Conservation (phyloP, 75 land plant genomes). For the Pseudotsuga menziesii region DNA sequence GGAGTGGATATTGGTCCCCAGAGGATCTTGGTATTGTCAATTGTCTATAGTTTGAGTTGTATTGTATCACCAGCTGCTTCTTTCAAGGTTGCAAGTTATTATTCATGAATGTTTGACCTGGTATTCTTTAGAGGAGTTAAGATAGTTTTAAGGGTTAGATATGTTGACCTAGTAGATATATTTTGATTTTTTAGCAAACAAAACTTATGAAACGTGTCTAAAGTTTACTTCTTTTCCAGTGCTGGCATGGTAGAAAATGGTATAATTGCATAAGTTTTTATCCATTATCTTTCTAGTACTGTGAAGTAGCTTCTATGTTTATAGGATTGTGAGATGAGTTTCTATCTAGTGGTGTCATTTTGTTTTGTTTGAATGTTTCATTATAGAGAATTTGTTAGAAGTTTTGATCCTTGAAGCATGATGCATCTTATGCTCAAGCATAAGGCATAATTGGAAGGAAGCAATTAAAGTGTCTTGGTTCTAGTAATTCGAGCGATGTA, state of each 20-base stretch:
- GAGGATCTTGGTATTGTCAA: background rate
- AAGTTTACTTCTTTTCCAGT: background rate
- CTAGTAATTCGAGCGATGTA: background rate
- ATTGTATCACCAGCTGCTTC: too few relatives aligned
- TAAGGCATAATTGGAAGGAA: background rate
- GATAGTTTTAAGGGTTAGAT: background rate
- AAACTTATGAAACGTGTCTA: background rate
- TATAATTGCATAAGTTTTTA: constrained; percentile 5
- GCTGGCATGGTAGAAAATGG: background rate
- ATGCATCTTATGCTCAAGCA: background rate
- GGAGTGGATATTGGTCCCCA: background rate
- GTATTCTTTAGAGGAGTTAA: constrained; percentile 6
- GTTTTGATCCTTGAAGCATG: background rate
- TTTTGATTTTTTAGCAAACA: constrained; percentile 7
- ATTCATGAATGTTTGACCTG: too few relatives aligned
- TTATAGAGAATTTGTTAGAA: background rate
- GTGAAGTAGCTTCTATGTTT: background rate
- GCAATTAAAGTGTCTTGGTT: background rate
- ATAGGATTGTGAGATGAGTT: constrained; percentile 3
- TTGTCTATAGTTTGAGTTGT: constrained; percentile 1
- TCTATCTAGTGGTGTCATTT: background rate
- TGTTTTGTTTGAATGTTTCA: background rate
- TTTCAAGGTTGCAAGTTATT: too few relatives aligned
- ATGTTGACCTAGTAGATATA: background rate
- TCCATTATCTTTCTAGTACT: constrained; percentile 1